These are phyloP conservation scores for Durusdinium trenchii DNA, from an alignment of 73 alveolate species.

Conservation along the genomic window DNA sequence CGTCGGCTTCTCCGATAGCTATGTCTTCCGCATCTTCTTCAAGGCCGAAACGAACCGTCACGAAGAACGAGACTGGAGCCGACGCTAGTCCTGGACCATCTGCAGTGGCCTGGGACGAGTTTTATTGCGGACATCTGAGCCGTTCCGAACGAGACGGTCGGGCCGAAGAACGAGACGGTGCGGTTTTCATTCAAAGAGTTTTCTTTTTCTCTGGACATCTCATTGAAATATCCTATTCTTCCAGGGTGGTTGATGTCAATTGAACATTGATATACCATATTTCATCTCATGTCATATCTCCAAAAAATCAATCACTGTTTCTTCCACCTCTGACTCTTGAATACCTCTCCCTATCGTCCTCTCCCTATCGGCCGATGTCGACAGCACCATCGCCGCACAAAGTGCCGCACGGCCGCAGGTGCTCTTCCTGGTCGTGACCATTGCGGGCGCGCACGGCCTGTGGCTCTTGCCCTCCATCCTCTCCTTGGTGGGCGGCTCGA, in stretches of 20 bases:
- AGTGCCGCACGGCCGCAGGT: no score
- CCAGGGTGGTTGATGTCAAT: no score
- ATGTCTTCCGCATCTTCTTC: slow-evolving; percentile 95
- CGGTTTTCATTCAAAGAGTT: no score
- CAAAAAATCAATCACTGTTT: background rate
- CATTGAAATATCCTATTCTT: no score
- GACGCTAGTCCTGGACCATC: no score
- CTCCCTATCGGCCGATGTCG: background rate
- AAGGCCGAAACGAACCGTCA: background rate
- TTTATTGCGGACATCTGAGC: no score
- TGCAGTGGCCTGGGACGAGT: no score
- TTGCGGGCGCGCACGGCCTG: slow-evolving; percentile 84
- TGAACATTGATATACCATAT: no score
- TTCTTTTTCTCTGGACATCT: no score
- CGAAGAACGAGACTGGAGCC: background rate
- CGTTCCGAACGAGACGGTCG: no score
- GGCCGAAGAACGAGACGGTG: no score
- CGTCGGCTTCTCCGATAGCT: slow-evolving; percentile 91
- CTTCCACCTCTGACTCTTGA: background rate
- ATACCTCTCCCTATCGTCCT: background rate
- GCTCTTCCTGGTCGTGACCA: slow-evolving; percentile 78
- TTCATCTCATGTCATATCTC: background rate
- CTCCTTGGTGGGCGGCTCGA: slow-evolving; percentile 84
- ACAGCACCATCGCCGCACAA: no score
- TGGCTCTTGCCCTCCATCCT: slow-evolving; percentile 76